Evolutionary conservation across 2,329 filamentous ascomycete genomes (phyloP).

Genomic region (Blastomyces parvus): DNA sequence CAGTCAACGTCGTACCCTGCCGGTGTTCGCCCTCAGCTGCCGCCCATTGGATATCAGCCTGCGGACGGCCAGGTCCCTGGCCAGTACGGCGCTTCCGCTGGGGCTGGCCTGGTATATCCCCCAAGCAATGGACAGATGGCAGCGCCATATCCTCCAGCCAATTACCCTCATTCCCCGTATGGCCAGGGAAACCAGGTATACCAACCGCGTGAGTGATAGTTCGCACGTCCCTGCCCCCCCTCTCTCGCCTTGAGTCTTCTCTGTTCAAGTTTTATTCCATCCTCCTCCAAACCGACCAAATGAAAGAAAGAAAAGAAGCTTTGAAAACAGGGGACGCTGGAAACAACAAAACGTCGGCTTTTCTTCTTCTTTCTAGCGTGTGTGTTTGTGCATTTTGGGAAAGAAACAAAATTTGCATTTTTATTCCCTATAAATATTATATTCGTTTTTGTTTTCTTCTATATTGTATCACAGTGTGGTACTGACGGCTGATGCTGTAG

Average conservation of each 20-base stretch:
- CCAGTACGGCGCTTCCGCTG: conserved; percentile 55
- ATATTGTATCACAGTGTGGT: conserved; percentile 18
- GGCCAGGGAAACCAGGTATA: conserved; percentile 42
- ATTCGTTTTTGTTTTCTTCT: conserved; percentile 11
- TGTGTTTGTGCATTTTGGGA: background rate
- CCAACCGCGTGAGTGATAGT: conserved; percentile 38
- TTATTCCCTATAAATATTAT: conserved; percentile 7
- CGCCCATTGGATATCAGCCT: conserved; percentile 64
- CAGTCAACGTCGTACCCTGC: conserved; percentile 40
- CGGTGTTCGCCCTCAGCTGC: conserved; percentile 55
- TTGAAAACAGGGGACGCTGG: background rate
- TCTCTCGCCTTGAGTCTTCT: conserved; percentile 6
- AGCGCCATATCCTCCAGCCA: conserved; percentile 32
- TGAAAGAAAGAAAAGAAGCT: background rate
- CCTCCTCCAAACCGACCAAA: background rate
- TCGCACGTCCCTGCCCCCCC: conserved; percentile 18
- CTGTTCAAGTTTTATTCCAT: background rate
- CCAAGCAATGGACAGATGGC: conserved; percentile 40
- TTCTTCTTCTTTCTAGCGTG: background rate
- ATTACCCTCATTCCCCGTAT: conserved; percentile 44
- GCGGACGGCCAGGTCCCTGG: conserved; percentile 45
- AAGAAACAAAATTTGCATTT: background rate
- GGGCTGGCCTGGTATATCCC: conserved; percentile 38
- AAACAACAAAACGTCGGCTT: background rate
- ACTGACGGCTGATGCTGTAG: conserved; percentile 23